Evolutionary conservation across 2,329 filamentous ascomycete species (phyloP).

Genomic region (Hyphodiscus sp.): DNA sequence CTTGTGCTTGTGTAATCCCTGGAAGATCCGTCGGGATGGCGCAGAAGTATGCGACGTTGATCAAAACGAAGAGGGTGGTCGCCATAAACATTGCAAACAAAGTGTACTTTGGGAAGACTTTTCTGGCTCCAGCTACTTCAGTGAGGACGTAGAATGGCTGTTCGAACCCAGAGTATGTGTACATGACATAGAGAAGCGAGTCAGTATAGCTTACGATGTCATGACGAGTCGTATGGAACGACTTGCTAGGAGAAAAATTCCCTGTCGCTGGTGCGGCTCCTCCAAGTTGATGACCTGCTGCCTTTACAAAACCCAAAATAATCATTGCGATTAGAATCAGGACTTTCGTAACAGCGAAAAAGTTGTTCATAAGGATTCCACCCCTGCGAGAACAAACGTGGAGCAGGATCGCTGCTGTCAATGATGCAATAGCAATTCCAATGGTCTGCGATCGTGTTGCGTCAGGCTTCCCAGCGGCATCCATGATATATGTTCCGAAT

Average conservation of each 20-base stretch:
- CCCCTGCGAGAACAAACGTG: constrained; percentile 42
- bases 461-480: constrained; percentile 27
- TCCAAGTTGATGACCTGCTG: constrained; percentile 6
- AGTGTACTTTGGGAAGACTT: constrained; percentile 6
- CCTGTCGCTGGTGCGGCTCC: constrained; percentile 1
- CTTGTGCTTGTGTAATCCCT: constrained; percentile 11
- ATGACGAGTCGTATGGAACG: constrained; percentile 14
- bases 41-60: no score
- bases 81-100: constrained; percentile 15
- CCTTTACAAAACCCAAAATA: constrained; percentile 27
- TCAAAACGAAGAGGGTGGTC: no score
- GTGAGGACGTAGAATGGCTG: constrained; percentile 37
- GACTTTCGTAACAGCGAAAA: constrained; percentile 43
- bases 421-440: constrained; percentile 41
- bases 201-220: constrained; percentile 30
- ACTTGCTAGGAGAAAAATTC: constrained; percentile 8
- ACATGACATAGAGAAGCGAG: constrained; percentile 40
- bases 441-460: constrained; percentile 33
- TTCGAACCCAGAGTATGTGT: constrained; percentile 35
- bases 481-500: constrained; percentile 41
- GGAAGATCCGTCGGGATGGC: constrained; percentile 13
- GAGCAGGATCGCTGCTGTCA: constrained; percentile 40
- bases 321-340: constrained; percentile 42
- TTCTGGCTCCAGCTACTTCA: no score
- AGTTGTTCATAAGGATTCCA: constrained; percentile 45